phyloP scores from a whole-genome alignment of 306 rosid genomes.

The Quillaja saponaria region DNA sequence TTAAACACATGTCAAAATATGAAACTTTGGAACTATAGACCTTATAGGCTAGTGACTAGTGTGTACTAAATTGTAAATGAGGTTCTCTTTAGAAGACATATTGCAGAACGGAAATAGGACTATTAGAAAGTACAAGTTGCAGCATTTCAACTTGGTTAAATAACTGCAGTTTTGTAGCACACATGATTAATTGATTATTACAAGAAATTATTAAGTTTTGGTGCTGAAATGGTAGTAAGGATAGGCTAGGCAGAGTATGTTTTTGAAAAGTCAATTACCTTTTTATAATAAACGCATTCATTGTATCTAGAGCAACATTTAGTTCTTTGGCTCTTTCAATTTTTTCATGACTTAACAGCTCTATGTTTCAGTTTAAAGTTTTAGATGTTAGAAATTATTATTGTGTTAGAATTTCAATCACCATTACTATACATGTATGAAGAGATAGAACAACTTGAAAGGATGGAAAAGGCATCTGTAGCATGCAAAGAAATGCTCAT shows the following conservation, averaged over 20 bases:
- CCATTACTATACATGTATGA: conserved; percentile 47
- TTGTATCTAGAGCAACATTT: too few species aligned
- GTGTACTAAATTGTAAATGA: not conserved
- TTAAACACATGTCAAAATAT: too few species aligned
- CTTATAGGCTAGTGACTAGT: not conserved
- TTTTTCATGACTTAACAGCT: not conserved
- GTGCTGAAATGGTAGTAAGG: too few species aligned
- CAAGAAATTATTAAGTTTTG: too few species aligned
- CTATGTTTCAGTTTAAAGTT: not conserved
- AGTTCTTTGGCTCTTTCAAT: too few species aligned
- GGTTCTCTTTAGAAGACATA: not conserved
- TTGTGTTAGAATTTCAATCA: conserved; percentile 9
- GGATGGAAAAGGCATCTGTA: conserved; percentile 72
- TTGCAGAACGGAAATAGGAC: too few species aligned
- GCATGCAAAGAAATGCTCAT: conserved; percentile 76
- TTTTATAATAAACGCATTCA: not conserved
- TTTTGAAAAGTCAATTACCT: not conserved
- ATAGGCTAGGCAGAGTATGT: too few species aligned
- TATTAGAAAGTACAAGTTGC: too few species aligned
- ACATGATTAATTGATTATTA: too few species aligned
- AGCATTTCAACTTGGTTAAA: too few species aligned
- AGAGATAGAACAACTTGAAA: conserved; percentile 81
- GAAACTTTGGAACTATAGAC: not conserved
- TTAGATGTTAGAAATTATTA: not conserved
- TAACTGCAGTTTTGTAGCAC: too few species aligned